A percentile compares a stretch with the other conserved stretches of the same genome.
These are phyloP conservation scores for Mrakia gelida DNA, from an alignment of 768 basidiomycete species.

Conservation along the genomic window DNA sequence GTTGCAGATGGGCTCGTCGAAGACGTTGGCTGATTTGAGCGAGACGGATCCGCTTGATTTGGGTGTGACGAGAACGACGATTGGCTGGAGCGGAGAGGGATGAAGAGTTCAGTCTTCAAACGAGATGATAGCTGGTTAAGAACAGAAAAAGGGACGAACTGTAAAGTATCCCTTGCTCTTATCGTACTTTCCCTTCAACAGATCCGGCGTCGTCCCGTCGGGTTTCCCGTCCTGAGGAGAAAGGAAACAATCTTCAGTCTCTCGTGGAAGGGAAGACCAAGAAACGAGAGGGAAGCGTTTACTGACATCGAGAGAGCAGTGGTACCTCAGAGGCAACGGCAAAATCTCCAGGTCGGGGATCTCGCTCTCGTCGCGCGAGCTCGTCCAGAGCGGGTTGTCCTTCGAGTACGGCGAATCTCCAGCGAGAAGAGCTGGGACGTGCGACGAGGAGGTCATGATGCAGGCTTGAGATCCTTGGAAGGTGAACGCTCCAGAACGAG, in stretches of 20 bases:
- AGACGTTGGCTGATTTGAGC: conserved; percentile 15
- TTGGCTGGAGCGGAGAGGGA: conserved; percentile 4
- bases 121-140: no score
- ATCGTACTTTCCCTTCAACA: conserved; percentile 30
- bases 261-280: no score
- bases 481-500: conserved; percentile 28
- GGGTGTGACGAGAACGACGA: conserved; percentile 26
- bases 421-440: conserved; percentile 23
- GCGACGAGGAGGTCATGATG: conserved; percentile 25
- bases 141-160: neutral
- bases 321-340: conserved; percentile 28
- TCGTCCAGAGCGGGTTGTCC: conserved; percentile 19
- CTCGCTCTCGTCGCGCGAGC: conserved; percentile 14
- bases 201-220: conserved; percentile 20
- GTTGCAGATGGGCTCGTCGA: conserved; percentile 16
- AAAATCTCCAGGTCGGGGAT: conserved; percentile 32
- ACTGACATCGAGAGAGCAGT: conserved; percentile 25
- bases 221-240: conserved; percentile 25
- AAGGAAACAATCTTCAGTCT: neutral
- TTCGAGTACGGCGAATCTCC: neutral
- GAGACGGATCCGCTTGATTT: conserved; percentile 25
- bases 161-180: conserved; percentile 30
- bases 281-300: neutral
- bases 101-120: neutral
- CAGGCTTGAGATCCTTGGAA: conserved; percentile 31